These are phyloP conservation scores for Phaeosphaeriaceae sp. DNA, from an alignment of 2,329 filamentous ascomycete genomes.

Conservation along the genomic window DNA sequence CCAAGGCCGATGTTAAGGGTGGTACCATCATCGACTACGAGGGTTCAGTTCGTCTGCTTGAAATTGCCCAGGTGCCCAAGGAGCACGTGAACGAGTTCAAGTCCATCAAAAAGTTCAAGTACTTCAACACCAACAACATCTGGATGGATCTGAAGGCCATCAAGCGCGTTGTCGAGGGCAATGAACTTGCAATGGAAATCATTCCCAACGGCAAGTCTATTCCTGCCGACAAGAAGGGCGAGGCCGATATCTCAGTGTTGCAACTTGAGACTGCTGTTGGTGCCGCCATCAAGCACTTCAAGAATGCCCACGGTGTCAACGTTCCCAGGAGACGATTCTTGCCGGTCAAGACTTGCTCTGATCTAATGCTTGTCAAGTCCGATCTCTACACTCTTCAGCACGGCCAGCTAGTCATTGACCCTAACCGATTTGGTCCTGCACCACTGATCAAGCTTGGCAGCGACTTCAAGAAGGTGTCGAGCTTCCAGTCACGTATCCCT, in stretches of 20 bases:
- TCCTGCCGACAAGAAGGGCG: constrained; percentile 98
- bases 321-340: constrained; percentile 97
- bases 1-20: constrained; percentile 99
- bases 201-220: constrained; percentile 99
- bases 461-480: constrained; percentile 99
- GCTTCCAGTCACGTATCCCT: constrained; percentile 86
- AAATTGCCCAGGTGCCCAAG: constrained; percentile 99
- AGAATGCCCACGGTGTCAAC: constrained; percentile 98
- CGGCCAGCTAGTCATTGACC: constrained; percentile 96
- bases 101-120: constrained; percentile 99
- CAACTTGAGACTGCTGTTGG: constrained; percentile 99
- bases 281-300: constrained; percentile 98
- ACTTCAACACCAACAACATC: constrained; percentile 99
- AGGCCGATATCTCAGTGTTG: constrained; percentile 95
- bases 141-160: constrained; percentile 98
- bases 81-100: constrained; percentile 99
- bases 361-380: constrained; percentile 99
- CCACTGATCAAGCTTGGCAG: constrained; percentile 98
- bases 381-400: constrained; percentile 99
- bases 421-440: constrained; percentile 92
- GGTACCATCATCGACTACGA: constrained; percentile 99
- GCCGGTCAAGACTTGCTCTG: constrained; percentile 99
- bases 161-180: constrained; percentile 98
- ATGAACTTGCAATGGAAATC: constrained; percentile 99
- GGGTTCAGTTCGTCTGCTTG: constrained; percentile 91